Percentiles rank a stretch among this genome's conserved stretches.
Conservation (phyloP, 2,329 filamentous ascomycete genomes). For the Neonectria hederae region DNA sequence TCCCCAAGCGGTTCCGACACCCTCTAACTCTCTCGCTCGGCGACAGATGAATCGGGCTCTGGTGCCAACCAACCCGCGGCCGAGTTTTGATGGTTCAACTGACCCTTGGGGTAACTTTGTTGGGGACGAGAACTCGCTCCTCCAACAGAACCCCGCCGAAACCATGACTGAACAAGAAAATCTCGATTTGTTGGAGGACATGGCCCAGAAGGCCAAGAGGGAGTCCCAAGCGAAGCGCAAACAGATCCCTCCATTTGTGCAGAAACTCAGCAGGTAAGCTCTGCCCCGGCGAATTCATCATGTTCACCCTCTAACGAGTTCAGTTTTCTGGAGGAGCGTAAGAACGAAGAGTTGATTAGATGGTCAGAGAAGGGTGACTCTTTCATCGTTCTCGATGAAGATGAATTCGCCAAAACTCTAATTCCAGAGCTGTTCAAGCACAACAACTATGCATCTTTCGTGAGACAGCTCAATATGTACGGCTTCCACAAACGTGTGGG, state of each 20-base stretch:
- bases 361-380: slow-evolving; percentile 98
- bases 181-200: slow-evolving; percentile 80
- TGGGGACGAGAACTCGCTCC: slow-evolving; percentile 53
- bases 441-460: slow-evolving; percentile 97
- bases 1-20: slow-evolving; percentile 44
- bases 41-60: slow-evolving; percentile 62
- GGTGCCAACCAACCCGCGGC: slow-evolving; percentile 53
- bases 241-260: slow-evolving; percentile 96
- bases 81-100: slow-evolving; percentile 49
- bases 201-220: slow-evolving; percentile 82
- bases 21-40: slow-evolving; percentile 63
- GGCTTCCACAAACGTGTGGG: slow-evolving; percentile 97
- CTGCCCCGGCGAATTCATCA: not conserved
- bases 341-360: slow-evolving; percentile 93
- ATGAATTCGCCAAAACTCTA: slow-evolving; percentile 97
- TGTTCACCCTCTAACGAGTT: slow-evolving; percentile 34
- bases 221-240: slow-evolving; percentile 92
- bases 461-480: slow-evolving; percentile 95
- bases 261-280: slow-evolving; percentile 92
- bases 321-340: slow-evolving; percentile 88
- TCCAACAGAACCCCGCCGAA: slow-evolving; percentile 50
- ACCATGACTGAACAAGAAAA: slow-evolving; percentile 68
- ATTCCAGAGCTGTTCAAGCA: slow-evolving; percentile 99
- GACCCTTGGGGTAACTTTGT: slow-evolving; percentile 55
- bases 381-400: slow-evolving; percentile 95